These are phyloP conservation scores for Phytopythium montanum DNA, from an alignment of 352 stramenopile genomes.

Conservation along the genomic window DNA sequence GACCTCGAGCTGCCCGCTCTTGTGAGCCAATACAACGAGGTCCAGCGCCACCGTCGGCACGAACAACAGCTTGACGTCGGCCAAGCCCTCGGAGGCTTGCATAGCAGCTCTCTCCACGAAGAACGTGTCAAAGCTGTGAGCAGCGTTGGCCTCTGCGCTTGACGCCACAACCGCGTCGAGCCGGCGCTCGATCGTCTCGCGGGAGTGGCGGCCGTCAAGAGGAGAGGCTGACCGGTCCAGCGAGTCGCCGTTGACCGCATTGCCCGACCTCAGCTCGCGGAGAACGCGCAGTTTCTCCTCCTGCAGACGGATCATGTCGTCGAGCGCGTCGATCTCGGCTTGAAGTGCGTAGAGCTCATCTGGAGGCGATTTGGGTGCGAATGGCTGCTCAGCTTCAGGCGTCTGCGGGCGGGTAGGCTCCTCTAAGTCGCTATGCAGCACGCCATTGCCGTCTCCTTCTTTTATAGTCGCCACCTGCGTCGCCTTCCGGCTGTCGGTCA, in stretches of 20 bases:
- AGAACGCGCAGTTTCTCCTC: constrained; percentile 36
- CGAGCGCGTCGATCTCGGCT: constrained; percentile 25
- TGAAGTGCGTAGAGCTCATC: constrained; percentile 14
- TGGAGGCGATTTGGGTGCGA: too few species aligned
- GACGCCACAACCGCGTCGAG: constrained; percentile 15
- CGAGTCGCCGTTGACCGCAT: constrained; percentile 11
- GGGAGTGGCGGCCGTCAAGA: neutral
- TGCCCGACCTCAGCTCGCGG: constrained; percentile 16
- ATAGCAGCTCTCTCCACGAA: constrained; percentile 35
- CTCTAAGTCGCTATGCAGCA: neutral
- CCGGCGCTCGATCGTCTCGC: constrained; percentile 15
- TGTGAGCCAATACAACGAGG: constrained; percentile 31
- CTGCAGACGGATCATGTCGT: constrained; percentile 40
- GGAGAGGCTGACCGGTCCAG: neutral
- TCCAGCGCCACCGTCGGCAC: constrained; percentile 21
- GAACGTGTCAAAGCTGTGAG: constrained; percentile 27
- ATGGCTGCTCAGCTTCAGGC: too few species aligned
- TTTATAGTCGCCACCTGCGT: neutral
- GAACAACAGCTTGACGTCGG: constrained; percentile 44
- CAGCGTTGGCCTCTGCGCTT: neutral
- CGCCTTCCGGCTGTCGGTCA: neutral
- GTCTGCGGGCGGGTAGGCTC: neutral
- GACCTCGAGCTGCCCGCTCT: constrained; percentile 24
- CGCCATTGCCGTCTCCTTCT: neutral
- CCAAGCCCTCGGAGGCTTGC: constrained; percentile 11